These are phyloP conservation scores for Lepiota subincarnata DNA, from an alignment of 768 basidiomycete genomes.

Conservation along the genomic window DNA sequence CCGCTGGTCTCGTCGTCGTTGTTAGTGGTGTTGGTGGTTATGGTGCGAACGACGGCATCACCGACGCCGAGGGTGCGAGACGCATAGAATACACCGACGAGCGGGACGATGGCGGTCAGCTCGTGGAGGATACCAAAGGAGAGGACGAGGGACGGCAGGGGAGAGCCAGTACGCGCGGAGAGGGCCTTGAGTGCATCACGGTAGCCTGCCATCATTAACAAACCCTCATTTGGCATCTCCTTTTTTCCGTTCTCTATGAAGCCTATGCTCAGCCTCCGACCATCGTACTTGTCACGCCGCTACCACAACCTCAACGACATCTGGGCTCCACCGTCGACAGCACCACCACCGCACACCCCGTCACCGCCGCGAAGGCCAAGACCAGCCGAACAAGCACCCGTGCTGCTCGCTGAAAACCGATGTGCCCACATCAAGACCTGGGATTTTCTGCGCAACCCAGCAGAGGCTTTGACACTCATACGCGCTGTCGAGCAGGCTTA, in stretches of 20 bases:
- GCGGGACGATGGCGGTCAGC: slow-evolving; percentile 72
- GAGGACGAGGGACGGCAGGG: slow-evolving; percentile 68
- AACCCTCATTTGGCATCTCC: no score
- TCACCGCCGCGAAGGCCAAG: background rate
- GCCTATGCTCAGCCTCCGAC: background rate
- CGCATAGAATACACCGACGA: slow-evolving; percentile 69
- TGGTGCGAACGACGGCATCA: slow-evolving; percentile 49
- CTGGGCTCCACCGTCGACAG: background rate
- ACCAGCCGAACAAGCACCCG: background rate
- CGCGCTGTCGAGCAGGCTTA: slow-evolving; percentile 53
- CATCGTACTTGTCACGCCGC: background rate
- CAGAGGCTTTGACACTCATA: slow-evolving; percentile 48
- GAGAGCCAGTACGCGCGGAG: slow-evolving; percentile 67
- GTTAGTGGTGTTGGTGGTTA: slow-evolving; percentile 25
- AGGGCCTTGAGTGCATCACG: slow-evolving; percentile 48
- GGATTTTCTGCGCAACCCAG: slow-evolving; percentile 38
- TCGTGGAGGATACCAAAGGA: slow-evolving; percentile 88
- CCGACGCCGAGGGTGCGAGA: slow-evolving; percentile 68
- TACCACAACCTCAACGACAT: background rate
- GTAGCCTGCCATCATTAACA: no score
- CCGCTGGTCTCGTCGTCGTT: background rate
- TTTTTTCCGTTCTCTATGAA: no score
- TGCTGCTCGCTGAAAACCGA: slow-evolving; percentile 1
- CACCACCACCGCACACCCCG: background rate
- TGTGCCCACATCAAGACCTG: slow-evolving; percentile 36